Base-by-base conservation (phyloP, 2,329 filamentous ascomycete species). In the Colletotrichum sp. region DNA sequence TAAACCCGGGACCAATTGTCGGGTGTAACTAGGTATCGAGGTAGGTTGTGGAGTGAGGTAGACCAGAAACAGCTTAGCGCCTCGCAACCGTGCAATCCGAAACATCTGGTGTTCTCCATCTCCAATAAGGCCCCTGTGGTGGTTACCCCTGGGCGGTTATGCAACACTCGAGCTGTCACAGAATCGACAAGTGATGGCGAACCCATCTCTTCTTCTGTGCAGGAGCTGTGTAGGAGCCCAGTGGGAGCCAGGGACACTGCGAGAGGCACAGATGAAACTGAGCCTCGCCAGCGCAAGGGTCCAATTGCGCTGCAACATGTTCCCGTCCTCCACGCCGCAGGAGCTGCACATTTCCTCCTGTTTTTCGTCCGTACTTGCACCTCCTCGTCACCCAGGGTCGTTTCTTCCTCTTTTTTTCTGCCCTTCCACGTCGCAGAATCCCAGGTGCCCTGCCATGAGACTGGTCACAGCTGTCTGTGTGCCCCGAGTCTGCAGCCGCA, bases 111-210 rank as follows among this genome's bases (percentile, higher is more conserved):
- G 57, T 15, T 38, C 57, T 29, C 54, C 36, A 21, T 57, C 38
- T 54, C 70, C 66, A 70, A 38, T 66, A 24, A 36, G 43, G n/a
- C 66, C 58, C 67, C 43, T 58, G 72, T 34, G 16, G 33, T 47
- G 34, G 24, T 24, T 54, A 59, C 59, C 55, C 72, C 72, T 68
- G 51, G 61, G 8, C 57, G 15, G 36, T 63, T 55, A 33, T 73
- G 69, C 69, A 69, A 74, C 69, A 74, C 64, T 59, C 31, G 51
- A 69, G 31, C 65, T 73, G 69, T 73, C 58, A 74, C 55, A 74
- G 72, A 73, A 73, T 68, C 65, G 16, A 59, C 33, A 31, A 72
- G 34, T 43, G 72, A 68, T 11, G 62, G 62, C 38, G 55, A 67
- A 64, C 67, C 69, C 72, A 59, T 61, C 66, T 61, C 29, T 21